Evolutionary conservation across 495 filamentous ascomycete genomes (phyloP).

Genomic region (Astrothelium macrocarpum): DNA sequence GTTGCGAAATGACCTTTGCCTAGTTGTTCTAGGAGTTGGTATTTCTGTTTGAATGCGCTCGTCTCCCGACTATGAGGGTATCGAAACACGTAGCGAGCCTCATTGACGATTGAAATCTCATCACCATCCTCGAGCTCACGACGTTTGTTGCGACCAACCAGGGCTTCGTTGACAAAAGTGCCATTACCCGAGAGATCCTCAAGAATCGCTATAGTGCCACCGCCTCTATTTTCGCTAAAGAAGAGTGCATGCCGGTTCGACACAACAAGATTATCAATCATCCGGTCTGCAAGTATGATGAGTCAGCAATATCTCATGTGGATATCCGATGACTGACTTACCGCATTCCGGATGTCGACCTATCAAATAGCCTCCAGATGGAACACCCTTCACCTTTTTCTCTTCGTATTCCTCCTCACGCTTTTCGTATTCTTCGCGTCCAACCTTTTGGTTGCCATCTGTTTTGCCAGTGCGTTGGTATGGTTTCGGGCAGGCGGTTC

Average conservation of each 20-base stretch:
- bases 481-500: constrained; percentile 52
- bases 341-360: constrained; percentile 92
- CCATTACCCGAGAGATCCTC: constrained; percentile 96
- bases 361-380: constrained; percentile 80
- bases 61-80: constrained; percentile 70
- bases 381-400: constrained; percentile 45
- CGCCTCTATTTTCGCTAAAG: constrained; percentile 76
- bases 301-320: not conserved
- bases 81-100: constrained; percentile 78
- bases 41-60: constrained; percentile 77
- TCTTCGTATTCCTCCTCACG: constrained; percentile 51
- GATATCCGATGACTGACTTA: constrained; percentile 36
- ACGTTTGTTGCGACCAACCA: constrained; percentile 84
- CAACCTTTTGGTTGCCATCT: constrained; percentile 28
- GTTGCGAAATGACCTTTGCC: constrained; percentile 97
- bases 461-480: constrained; percentile 26
- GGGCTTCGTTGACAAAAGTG: constrained; percentile 86
- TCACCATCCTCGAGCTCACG: constrained; percentile 81
- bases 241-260: constrained; percentile 92
- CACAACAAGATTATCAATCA: constrained; percentile 70
- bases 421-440: constrained; percentile 31
- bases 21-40: constrained; percentile 71
- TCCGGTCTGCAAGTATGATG: constrained; percentile 49
- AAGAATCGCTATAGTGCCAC: constrained; percentile 68
- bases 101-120: constrained; percentile 74